Percentiles rank a stretch among this genome's conserved stretches.
Evolutionary conservation across 345 rosid genomes (phyloP).

Genomic region (Chamaenerion angustifolium): DNA sequence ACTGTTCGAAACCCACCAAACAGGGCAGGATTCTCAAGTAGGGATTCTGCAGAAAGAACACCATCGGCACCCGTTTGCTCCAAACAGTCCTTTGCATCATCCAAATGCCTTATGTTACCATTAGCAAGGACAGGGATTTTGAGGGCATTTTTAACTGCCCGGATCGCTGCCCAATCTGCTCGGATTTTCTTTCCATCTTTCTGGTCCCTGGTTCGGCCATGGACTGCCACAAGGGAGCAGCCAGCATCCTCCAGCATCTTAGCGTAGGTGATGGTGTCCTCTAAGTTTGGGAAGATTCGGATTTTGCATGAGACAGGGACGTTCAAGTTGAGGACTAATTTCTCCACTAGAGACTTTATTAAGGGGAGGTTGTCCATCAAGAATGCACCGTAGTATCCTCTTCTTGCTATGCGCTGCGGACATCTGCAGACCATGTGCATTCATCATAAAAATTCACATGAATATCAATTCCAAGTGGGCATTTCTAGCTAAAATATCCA

Average conservation of each 20-base stretch:
- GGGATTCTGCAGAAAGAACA: slow-evolving; percentile 89
- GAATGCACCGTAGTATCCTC: slow-evolving; percentile 91
- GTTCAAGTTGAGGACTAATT: slow-evolving; percentile 41
- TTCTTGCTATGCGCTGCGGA: slow-evolving; percentile 84
- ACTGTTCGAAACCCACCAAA: slow-evolving; percentile 71
- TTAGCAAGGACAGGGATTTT: slow-evolving; percentile 31
- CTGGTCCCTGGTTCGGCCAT: slow-evolving; percentile 31
- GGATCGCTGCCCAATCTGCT: too few species aligned
- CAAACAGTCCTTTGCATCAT: slow-evolving; percentile 54
- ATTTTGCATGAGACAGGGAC: slow-evolving; percentile 92
- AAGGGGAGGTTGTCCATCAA: slow-evolving; percentile 91
- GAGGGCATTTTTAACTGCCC: too few species aligned
- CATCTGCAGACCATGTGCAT: slow-evolving; percentile 33
- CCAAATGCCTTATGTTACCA: slow-evolving; percentile 75
- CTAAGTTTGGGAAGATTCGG: slow-evolving; percentile 55
- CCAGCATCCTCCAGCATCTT: slow-evolving; percentile 58
- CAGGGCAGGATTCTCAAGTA: slow-evolving; percentile 86
- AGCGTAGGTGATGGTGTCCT: slow-evolving; percentile 70
- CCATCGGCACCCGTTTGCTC: slow-evolving; percentile 76
- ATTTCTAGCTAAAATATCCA: too few species aligned
- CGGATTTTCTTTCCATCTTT: slow-evolving; percentile 6
- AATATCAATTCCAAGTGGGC: too few species aligned
- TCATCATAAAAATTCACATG: too few species aligned
- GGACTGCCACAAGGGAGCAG: too few species aligned
- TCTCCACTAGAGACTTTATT: slow-evolving; percentile 70